Conservation (phyloP, 2,329 filamentous ascomycete genomes). For the Pyrenophora tritici-repentis region DNA sequence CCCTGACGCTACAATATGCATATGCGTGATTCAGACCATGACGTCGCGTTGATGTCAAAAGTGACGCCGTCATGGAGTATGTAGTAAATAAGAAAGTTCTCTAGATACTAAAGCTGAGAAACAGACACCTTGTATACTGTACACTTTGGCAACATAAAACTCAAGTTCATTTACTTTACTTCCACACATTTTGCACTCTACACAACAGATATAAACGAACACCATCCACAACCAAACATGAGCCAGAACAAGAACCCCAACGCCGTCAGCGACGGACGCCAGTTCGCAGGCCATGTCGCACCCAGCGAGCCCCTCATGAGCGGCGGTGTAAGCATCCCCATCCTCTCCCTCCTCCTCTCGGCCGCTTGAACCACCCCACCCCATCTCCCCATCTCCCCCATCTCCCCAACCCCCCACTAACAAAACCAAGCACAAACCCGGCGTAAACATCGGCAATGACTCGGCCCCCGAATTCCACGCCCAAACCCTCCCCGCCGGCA, state of each 20-base stretch:
- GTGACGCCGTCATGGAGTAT: slow-evolving; percentile 9
- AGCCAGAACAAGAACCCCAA: slow-evolving; percentile 58
- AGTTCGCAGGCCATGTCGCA: slow-evolving; percentile 60
- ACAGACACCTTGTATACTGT: background rate
- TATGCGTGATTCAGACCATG: slow-evolving; percentile 5
- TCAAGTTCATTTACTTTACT: background rate
- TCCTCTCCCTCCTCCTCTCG: too few relatives aligned
- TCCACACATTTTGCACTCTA: background rate
- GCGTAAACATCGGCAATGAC: slow-evolving; percentile 64
- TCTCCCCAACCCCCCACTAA: background rate
- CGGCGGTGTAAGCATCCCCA: slow-evolving; percentile 62
- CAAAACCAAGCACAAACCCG: slow-evolving; percentile 63
- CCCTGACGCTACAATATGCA: background rate
- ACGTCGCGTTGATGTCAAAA: slow-evolving; percentile 23
- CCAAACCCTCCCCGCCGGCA: slow-evolving; percentile 64
- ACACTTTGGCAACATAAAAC: background rate
- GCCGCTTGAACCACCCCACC: too few relatives aligned
- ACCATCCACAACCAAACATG: slow-evolving; percentile 56
- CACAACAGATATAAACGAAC: slow-evolving; percentile 45
- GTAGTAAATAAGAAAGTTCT: background rate
- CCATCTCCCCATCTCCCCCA: background rate
- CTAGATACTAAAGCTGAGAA: background rate
- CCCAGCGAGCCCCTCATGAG: slow-evolving; percentile 59
- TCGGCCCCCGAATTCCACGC: slow-evolving; percentile 66
- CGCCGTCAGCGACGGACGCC: slow-evolving; percentile 57